These are phyloP conservation scores for Fraxinus platypoda DNA, from an alignment of 305 asterid species.

Conservation along the genomic window DNA sequence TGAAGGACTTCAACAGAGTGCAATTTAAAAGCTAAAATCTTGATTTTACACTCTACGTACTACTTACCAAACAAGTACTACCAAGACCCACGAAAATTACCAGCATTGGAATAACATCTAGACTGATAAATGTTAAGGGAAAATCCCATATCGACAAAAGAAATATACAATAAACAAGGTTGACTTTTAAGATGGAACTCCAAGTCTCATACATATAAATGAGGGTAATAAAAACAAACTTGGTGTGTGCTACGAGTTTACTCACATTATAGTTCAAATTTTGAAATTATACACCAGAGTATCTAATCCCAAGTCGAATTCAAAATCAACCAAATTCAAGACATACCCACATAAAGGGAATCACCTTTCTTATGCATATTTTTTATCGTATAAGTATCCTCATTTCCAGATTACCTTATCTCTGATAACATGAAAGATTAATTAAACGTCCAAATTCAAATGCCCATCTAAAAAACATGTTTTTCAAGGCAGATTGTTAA, in stretches of 20 bases:
- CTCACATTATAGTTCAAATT: neutral
- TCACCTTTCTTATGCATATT: neutral
- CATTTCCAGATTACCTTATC: neutral
- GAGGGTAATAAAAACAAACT: neutral
- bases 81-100: neutral
- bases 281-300: neutral
- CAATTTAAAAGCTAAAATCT: neutral
- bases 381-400: neutral
- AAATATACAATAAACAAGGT: neutral
- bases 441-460: neutral
- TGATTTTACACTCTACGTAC: neutral
- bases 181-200: neutral
- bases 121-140: neutral
- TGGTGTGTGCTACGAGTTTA: neutral
- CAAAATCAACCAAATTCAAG: constrained; percentile 1
- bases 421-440: constrained; percentile 1
- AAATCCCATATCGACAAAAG: neutral
- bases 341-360: constrained; percentile 2
- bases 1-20: neutral
- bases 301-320: constrained; percentile 1
- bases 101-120: neutral
- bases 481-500: neutral
- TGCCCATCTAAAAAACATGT: neutral
- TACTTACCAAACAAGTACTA: neutral
- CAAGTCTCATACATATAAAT: neutral